Conservation (phyloP, 1,284 basidiomycete species). For the Trametes polyzona region DNA sequence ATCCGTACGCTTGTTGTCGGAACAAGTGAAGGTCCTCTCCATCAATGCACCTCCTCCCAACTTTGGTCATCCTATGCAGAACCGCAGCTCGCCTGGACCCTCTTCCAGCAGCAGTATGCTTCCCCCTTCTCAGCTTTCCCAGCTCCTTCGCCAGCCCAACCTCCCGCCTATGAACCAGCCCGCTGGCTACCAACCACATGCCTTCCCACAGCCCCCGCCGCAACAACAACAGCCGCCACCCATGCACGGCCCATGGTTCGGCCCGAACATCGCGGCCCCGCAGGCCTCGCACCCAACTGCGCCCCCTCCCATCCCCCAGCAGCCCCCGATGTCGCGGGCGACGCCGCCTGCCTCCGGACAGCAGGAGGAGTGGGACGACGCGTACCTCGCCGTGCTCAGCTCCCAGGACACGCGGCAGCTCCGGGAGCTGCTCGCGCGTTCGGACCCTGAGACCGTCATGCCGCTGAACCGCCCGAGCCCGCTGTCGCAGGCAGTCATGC, state of each 20-base stretch:
- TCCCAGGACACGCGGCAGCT: conserved; percentile 74
- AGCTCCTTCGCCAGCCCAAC: conserved; percentile 33
- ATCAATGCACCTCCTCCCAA: conserved; percentile 47
- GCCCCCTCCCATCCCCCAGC: conserved; percentile 62
- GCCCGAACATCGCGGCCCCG: conserved; percentile 63
- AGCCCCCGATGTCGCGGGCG: conserved; percentile 39
- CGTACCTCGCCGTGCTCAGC: conserved; percentile 72
- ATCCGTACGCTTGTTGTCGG: conserved; percentile 68
- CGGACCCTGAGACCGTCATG: conserved; percentile 78
- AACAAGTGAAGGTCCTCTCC: conserved; percentile 78
- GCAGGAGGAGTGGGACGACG: conserved; percentile 80
- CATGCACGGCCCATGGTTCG: conserved; percentile 61
- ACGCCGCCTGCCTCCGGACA: conserved; percentile 52
- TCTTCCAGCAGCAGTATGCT: conserved; percentile 24
- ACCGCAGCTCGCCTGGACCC: conserved; percentile 47
- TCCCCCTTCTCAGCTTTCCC: conserved; percentile 23
- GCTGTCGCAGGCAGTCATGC: conserved; percentile 78
- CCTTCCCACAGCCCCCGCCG: conserved; percentile 31
- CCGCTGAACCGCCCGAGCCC: conserved; percentile 68
- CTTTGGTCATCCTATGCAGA: conserved; percentile 44
- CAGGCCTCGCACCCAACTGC: conserved; percentile 76
- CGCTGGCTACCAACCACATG: conserved; percentile 27
- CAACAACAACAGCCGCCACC: conserved; percentile 37
- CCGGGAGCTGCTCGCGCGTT: conserved; percentile 70
- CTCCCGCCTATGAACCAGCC: conserved; percentile 30